A percentile compares a stretch with the other conserved stretches of the same genome.
Conservation (phyloP, 1,284 basidiomycete species). For the Papiliotrema fonsecae region DNA sequence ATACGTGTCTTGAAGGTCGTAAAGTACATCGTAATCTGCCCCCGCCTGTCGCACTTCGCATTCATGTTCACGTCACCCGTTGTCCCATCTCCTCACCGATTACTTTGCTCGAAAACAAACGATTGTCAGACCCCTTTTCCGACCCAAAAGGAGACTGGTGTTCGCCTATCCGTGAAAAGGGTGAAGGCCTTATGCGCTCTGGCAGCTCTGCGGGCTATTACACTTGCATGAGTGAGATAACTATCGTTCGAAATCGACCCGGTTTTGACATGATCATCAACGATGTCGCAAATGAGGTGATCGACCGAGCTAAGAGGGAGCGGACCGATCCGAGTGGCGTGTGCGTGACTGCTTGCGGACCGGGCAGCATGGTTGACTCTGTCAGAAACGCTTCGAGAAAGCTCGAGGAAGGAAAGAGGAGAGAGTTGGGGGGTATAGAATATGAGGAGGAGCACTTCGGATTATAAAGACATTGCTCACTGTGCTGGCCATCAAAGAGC, state of each 20-base stretch:
- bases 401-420: conserved; percentile 22
- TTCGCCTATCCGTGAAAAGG: conserved; percentile 22
- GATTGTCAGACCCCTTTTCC: conserved; percentile 9
- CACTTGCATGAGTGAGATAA: conserved; percentile 18
- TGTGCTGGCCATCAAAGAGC: too few species aligned
- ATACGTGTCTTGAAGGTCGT: conserved; percentile 21
- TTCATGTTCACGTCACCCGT: conserved; percentile 42
- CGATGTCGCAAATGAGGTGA: conserved; percentile 24
- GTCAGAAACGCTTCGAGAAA: conserved; percentile 23
- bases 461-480: conserved; percentile 13
- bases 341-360: conserved; percentile 39
- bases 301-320: conserved; percentile 13
- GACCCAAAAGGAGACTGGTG: conserved; percentile 24
- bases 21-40: conserved; percentile 19
- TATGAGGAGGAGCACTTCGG: conserved; percentile 43
- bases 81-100: conserved; percentile 31
- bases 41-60: conserved; percentile 30
- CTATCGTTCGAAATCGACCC: conserved; percentile 27
- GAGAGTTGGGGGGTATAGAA: conserved; percentile 36
- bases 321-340: conserved; percentile 26
- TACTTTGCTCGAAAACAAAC: conserved; percentile 15
- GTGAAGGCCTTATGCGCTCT: conserved; percentile 1
- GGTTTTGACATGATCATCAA: conserved; percentile 20
- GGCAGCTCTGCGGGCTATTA: background rate
- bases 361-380: conserved; percentile 29